These are phyloP conservation scores for Trichomonas vaginalis DNA, from an alignment of 208 protist genomes.

Conservation along the genomic window DNA sequence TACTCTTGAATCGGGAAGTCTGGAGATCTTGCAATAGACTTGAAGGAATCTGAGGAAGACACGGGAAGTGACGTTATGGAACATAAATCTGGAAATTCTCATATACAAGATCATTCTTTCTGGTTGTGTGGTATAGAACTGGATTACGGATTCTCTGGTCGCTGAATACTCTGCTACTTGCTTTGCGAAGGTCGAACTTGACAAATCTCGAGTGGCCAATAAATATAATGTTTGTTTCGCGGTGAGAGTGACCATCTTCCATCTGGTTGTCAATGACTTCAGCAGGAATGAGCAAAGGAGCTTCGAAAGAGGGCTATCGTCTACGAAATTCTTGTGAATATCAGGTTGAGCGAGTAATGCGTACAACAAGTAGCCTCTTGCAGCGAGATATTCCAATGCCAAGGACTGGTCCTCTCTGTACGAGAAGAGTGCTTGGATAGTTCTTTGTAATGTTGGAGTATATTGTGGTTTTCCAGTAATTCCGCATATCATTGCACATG, in stretches of 20 bases:
- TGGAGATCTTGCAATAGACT: background rate
- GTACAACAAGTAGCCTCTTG: background rate
- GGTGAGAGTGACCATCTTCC: background rate
- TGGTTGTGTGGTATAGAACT: background rate
- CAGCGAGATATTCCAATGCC: background rate
- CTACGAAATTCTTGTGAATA: background rate
- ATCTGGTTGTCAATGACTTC: background rate
- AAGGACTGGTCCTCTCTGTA: background rate
- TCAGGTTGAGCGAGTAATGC: background rate
- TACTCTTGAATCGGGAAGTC: background rate
- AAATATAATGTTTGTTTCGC: background rate
- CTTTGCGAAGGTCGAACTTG: background rate
- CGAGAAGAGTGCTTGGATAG: background rate
- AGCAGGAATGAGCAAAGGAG: background rate
- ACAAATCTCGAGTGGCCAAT: background rate
- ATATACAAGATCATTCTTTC: background rate
- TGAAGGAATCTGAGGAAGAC: background rate
- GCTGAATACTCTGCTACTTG: background rate
- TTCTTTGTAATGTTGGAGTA: background rate
- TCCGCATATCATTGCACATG: background rate
- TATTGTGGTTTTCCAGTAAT: background rate
- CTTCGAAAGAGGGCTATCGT: background rate
- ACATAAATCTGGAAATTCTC: background rate
- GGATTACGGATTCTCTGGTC: background rate
- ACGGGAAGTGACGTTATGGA: background rate